phyloP scores from a whole-genome alignment of 2,329 filamentous ascomycete species.

The Escovopsis weberi region DNA sequence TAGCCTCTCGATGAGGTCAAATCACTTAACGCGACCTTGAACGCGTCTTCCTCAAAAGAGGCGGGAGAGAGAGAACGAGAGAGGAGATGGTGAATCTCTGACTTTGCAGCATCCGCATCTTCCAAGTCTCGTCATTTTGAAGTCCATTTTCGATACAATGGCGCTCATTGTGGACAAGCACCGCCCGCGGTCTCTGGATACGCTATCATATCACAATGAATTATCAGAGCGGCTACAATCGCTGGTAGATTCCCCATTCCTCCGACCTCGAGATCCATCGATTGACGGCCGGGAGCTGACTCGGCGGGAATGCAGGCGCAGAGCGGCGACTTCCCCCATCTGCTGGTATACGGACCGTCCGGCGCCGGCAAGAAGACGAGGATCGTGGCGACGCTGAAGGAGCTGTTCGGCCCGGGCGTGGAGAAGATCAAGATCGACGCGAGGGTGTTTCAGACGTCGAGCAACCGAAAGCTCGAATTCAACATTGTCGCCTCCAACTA shows the following conservation, averaged over 20 bases:
- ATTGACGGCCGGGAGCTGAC: slow-evolving; percentile 1
- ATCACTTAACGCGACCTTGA: not conserved
- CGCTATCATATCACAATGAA: slow-evolving; percentile 74
- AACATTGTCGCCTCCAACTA: slow-evolving; percentile 97
- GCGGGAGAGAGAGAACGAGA: not conserved
- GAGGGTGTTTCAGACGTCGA: slow-evolving; percentile 86
- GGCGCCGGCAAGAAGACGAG: slow-evolving; percentile 97
- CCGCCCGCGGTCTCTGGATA: slow-evolving; percentile 58
- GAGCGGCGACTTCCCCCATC: slow-evolving; percentile 93
- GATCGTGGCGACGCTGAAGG: slow-evolving; percentile 87
- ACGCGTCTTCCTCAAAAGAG: not conserved
- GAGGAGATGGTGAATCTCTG: too few relatives aligned
- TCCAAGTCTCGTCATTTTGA: slow-evolving; percentile 5
- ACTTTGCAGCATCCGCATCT: slow-evolving; percentile 10
- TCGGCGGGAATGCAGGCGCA: slow-evolving; percentile 49
- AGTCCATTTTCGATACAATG: slow-evolving; percentile 26
- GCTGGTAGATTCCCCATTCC: slow-evolving; percentile 43
- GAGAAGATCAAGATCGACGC: slow-evolving; percentile 99
- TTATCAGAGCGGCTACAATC: slow-evolving; percentile 77
- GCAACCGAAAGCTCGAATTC: slow-evolving; percentile 96
- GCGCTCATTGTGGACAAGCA: slow-evolving; percentile 60
- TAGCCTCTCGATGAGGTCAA: too few relatives aligned
- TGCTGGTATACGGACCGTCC: slow-evolving; percentile 91
- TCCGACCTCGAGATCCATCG: not conserved
- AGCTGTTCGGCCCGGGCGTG: slow-evolving; percentile 89